phyloP scores from a whole-genome alignment of 108 stramenopile genomes.

The Conticribra weissflogii region DNA sequence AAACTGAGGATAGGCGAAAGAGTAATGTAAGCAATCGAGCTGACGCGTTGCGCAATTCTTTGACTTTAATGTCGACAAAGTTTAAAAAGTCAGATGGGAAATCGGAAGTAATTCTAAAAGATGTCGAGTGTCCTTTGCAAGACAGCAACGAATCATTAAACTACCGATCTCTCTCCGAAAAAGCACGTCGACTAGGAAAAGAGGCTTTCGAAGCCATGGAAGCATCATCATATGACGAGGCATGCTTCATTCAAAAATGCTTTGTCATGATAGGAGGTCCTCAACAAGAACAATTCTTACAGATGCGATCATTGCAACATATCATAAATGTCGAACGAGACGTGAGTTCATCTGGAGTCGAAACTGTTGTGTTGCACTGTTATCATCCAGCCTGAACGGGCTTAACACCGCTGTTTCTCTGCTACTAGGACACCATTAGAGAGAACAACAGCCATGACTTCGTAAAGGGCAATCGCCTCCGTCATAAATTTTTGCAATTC shows the following conservation, averaged over 20 bases:
- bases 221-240: neutral
- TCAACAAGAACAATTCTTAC: constrained; percentile 11
- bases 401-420: too few relatives aligned
- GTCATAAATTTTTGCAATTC: neutral
- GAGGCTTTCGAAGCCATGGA: constrained; percentile 15
- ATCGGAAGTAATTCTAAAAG: too few relatives aligned
- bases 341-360: neutral
- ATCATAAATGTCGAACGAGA: constrained; percentile 10
- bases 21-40: too few relatives aligned
- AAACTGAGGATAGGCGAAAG: too few relatives aligned
- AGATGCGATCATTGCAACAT: constrained; percentile 21
- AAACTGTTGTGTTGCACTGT: too few relatives aligned
- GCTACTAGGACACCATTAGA: neutral
- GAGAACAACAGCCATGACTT: neutral
- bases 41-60: too few relatives aligned
- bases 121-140: too few relatives aligned
- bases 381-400: too few relatives aligned
- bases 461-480: neutral
- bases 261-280: constrained; percentile 19
- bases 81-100: too few relatives aligned
- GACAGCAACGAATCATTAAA: too few relatives aligned
- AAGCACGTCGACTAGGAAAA: neutral
- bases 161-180: too few relatives aligned
- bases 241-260: constrained; percentile 9
- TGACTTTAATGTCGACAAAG: too few relatives aligned